Evolutionary conservation across 768 basidiomycete genomes (phyloP).

Genomic region (Tremella mesenterica): DNA sequence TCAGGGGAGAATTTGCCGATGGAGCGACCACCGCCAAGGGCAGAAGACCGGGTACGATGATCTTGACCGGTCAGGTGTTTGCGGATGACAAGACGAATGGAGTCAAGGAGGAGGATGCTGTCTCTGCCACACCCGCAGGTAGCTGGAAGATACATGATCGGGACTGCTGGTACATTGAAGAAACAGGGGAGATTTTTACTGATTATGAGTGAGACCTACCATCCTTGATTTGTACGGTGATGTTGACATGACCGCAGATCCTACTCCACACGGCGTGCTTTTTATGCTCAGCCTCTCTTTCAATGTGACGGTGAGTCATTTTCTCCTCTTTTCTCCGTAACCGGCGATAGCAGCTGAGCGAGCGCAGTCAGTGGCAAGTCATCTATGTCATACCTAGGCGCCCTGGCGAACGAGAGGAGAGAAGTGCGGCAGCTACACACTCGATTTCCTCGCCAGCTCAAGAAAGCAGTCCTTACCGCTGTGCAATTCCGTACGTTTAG

Average conservation of each 20-base stretch:
- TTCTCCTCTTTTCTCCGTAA: background rate
- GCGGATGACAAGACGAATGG: constrained; percentile 4
- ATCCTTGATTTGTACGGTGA: background rate
- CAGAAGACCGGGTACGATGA: background rate
- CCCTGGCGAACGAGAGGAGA: constrained; percentile 78
- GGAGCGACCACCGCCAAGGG: background rate
- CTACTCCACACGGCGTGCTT: constrained; percentile 85
- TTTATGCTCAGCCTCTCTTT: constrained; percentile 88
- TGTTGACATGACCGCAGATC: constrained; percentile 48
- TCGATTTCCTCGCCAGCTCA: constrained; percentile 84
- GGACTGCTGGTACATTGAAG: constrained; percentile 75
- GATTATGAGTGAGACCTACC: constrained; percentile 74
- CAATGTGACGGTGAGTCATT: constrained; percentile 62
- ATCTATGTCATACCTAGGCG: constrained; percentile 86
- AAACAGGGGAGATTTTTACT: constrained; percentile 96
- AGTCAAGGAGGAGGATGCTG: background rate
- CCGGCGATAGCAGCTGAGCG: background rate
- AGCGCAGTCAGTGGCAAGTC: constrained; percentile 74
- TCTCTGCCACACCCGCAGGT: background rate
- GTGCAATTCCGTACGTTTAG: constrained; percentile 85
- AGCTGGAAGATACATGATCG: constrained; percentile 23
- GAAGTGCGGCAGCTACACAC: constrained; percentile 84
- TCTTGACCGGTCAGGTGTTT: background rate
- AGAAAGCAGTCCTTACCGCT: constrained; percentile 77
- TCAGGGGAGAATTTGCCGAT: constrained; percentile 21